Evolutionary conservation across 257 asterid genomes (phyloP), one percentile per base, ranked within the genome.

Genomic region (Solanum gandarillasii): DNA sequence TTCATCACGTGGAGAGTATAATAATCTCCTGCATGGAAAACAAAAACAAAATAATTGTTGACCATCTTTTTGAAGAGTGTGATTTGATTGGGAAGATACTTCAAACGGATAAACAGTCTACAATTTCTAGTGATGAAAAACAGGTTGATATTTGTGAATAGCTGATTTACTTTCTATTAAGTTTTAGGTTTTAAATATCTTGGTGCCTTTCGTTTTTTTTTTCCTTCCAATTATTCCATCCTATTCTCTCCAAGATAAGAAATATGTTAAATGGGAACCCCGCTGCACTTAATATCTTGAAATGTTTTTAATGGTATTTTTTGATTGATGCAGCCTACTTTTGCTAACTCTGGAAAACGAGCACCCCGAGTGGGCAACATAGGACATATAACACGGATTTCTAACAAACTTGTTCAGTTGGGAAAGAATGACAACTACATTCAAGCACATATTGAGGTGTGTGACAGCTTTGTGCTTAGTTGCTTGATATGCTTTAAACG

Each of bases 1-100:
- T 94, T 91, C 98, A 95, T 93, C 98, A 96, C 20, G 99, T 94
- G 89, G 99, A 95, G 94, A 96, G 97, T 93, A 94, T 95, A 74
- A 87, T 96, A 90, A 92, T 90, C 89, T 94, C 98, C 79, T 94
- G 98, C 91, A 87, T 95, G 95, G 99, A 94, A 87, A 95, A 97
- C 93, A 94, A 94, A 90, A 94, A 89, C 87, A 90, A 83, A 81
- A 87, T 90, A 43, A 88, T 95, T 36, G 84, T 91, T 87, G 93
- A 93, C 89, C 99, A 96, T 94, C 93, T 96, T 87, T 92, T 96
- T 83, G 84, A 90, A 70, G 98, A 93, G 36, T 96, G 98, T 87
- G 87, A 93, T 89, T 89, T 96, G 94, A 89, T 92, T 84, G 94
- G 92, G 84, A 95, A 92, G 90, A 92, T 96, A 90, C 98, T 96